phyloP scores from a whole-genome alignment of 164 flowering plant genomes.

The Chloranthus sessilifolius region DNA sequence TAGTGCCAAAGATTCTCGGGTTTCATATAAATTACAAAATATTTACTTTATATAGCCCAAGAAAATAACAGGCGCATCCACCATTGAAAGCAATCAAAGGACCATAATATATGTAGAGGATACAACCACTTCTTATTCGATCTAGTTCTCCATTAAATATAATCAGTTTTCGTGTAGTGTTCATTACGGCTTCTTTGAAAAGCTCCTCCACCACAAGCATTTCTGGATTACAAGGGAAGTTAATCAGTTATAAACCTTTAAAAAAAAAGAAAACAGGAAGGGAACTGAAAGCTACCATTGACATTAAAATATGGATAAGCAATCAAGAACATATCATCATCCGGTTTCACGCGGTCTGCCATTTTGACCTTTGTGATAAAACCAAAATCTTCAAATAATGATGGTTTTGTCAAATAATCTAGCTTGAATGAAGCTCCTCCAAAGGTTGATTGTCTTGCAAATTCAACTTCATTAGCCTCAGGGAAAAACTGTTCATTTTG shows the following conservation, averaged over 20 bases:
- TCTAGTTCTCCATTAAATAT: conserved; percentile 96
- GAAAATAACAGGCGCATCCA: no score
- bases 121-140: conserved; percentile 95
- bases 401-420: conserved; percentile 92
- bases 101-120: conserved; percentile 33
- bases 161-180: conserved; percentile 56
- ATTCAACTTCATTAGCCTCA: conserved; percentile 85
- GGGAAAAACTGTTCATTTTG: conserved; percentile 72
- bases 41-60: no score
- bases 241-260: background rate
- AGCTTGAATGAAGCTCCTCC: conserved; percentile 80
- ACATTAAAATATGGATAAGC: conserved; percentile 96
- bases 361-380: conserved; percentile 71
- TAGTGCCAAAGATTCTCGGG: no score
- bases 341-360: conserved; percentile 83
- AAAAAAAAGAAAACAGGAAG: conserved; percentile 4
- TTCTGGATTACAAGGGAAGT: conserved; percentile 37
- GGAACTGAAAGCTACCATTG: conserved; percentile 41
- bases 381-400: conserved; percentile 91
- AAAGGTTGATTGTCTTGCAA: conserved; percentile 72
- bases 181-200: conserved; percentile 69
- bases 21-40: no score
- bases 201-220: conserved; percentile 98
- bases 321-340: conserved; percentile 78
- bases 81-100: background rate